phyloP scores from a whole-genome alignment of 1,139 yeast genomes.

The Pneumocystis murina region DNA sequence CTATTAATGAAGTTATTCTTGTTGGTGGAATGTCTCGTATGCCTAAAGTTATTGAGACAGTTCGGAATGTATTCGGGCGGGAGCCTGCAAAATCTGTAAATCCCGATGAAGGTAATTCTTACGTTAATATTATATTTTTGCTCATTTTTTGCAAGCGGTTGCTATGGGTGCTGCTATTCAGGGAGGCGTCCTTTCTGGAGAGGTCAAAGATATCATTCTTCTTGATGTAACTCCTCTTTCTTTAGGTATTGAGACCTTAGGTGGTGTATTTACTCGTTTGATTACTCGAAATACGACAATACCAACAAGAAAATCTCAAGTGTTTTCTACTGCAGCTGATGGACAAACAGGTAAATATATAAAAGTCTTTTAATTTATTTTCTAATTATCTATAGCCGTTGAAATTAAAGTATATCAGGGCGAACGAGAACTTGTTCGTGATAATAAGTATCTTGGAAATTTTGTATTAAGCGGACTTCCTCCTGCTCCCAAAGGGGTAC shows the following conservation, averaged over 20 bases:
- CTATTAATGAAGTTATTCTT: constrained; percentile 83
- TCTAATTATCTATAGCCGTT: constrained; percentile 36
- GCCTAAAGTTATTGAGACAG: constrained; percentile 99
- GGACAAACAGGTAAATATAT: constrained; percentile 53
- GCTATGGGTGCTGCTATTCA: constrained; percentile 99
- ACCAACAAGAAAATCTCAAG: constrained; percentile 93
- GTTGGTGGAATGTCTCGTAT: constrained; percentile 99
- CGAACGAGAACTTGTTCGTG: constrained; percentile 97
- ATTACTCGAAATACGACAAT: constrained; percentile 96
- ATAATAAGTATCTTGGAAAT: constrained; percentile 95
- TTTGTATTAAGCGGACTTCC: constrained; percentile 91
- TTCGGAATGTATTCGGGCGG: constrained; percentile 78
- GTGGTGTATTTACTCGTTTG: constrained; percentile 96
- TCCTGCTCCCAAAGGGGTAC: constrained; percentile 99
- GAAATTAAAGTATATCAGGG: constrained; percentile 99
- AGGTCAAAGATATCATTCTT: constrained; percentile 85
- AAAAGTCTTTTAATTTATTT: background rate
- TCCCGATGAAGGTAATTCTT: constrained; percentile 60
- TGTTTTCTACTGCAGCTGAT: constrained; percentile 96
- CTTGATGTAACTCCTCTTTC: constrained; percentile 96
- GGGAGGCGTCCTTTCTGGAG: constrained; percentile 98
- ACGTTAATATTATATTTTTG: background rate
- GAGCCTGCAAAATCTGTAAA: constrained; percentile 97
- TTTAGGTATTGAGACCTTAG: constrained; percentile 95
- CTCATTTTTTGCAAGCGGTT: constrained; percentile 41